A percentile compares a stretch with the other conserved stretches of the same genome.
phyloP scores from a whole-genome alignment of 306 rosid genomes.

The Cicer yamashitae region DNA sequence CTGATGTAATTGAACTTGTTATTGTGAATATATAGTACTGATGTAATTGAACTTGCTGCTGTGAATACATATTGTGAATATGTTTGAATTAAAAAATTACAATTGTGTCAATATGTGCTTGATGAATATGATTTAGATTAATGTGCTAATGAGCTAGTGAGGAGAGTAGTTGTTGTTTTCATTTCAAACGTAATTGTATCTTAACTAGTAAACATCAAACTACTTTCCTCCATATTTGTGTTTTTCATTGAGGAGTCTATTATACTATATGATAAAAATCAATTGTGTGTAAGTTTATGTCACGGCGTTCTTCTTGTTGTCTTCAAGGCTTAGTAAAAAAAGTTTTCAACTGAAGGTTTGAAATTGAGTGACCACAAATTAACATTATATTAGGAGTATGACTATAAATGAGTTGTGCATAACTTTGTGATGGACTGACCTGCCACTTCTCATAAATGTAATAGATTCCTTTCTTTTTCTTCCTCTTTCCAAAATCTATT shows the following conservation, averaged over 20 bases:
- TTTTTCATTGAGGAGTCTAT: neutral
- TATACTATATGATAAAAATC: conserved; percentile 8
- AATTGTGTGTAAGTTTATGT: neutral
- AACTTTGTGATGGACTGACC: conserved; percentile 24
- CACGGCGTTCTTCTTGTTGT: neutral
- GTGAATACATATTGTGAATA: no score
- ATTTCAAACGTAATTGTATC: no score
- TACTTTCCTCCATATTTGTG: neutral
- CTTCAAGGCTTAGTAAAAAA: neutral
- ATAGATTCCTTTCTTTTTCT: neutral
- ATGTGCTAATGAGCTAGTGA: no score
- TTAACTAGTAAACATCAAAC: no score
- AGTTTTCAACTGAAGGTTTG: conserved; percentile 1
- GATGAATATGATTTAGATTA: no score
- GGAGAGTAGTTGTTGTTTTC: no score
- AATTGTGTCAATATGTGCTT: no score
- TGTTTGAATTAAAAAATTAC: no score
- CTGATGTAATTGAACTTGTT: no score
- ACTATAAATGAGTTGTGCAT: neutral
- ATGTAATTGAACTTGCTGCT: no score
- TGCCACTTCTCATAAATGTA: conserved; percentile 24
- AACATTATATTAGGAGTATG: conserved; percentile 7
- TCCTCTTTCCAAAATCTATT: neutral
- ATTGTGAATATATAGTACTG: no score
- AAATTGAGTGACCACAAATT: neutral